Conservation (phyloP, 192 early-diverging fungal genomes). For the Mortierella claussenii region DNA sequence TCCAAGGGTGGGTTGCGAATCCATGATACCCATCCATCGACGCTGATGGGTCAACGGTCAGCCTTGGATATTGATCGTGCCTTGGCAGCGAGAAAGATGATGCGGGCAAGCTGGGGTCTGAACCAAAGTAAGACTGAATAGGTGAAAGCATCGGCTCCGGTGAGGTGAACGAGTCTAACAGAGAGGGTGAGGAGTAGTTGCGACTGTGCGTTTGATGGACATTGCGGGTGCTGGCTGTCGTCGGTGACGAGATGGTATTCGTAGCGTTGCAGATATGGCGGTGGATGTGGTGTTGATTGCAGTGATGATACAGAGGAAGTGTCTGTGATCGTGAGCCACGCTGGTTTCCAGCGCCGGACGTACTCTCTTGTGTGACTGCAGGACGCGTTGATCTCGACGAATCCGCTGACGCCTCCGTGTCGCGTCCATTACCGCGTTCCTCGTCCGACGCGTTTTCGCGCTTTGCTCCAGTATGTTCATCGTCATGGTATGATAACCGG, state of each 20-base stretch:
- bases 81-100: conserved; percentile 35
- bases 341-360: conserved; percentile 3
- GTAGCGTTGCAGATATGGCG: neutral
- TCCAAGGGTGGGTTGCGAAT: conserved; percentile 49
- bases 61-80: conserved; percentile 38
- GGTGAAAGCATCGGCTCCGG: conserved; percentile 47
- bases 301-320: conserved; percentile 10
- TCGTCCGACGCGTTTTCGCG: conserved; percentile 18
- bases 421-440: conserved; percentile 11
- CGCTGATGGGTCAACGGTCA: conserved; percentile 14
- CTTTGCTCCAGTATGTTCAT: neutral
- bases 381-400: conserved; percentile 2
- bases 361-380: conserved; percentile 3
- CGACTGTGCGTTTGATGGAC: conserved; percentile 29
- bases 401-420: neutral
- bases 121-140: conserved; percentile 51
- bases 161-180: conserved; percentile 49
- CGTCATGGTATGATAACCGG: neutral
- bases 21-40: conserved; percentile 52
- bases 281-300: conserved; percentile 7
- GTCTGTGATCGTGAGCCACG: conserved; percentile 1
- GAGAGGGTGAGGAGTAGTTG: conserved; percentile 41
- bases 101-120: conserved; percentile 40
- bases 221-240: neutral
- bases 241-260: conserved; percentile 7